Evolutionary conservation across 2,329 filamentous ascomycete genomes (phyloP).

Genomic region (Teratosphaeria destructans): DNA sequence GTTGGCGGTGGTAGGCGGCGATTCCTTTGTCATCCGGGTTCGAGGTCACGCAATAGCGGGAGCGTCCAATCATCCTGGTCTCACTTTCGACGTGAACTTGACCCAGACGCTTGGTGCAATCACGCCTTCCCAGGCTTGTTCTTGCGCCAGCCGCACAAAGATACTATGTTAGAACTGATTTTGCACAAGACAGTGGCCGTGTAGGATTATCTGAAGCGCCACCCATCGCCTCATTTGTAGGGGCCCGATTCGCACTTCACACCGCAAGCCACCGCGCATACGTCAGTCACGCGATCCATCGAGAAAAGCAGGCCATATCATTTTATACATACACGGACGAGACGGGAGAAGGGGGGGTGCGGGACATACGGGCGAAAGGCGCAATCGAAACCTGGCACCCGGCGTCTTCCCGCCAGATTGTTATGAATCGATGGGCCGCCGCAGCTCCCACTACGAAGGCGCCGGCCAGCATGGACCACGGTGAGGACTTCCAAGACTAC

Average conservation of each 20-base stretch:
- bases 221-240: neutral
- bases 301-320: neutral
- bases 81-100: neutral
- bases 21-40: neutral
- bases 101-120: neutral
- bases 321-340: too few relatives aligned
- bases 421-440: neutral
- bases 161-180: neutral
- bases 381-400: neutral
- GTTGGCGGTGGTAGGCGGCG: too few relatives aligned
- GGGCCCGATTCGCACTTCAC: neutral
- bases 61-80: neutral
- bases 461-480: neutral
- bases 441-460: neutral
- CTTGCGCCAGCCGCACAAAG: neutral
- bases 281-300: neutral
- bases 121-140: neutral
- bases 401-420: neutral
- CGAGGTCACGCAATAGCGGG: neutral
- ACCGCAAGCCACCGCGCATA: neutral
- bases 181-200: neutral
- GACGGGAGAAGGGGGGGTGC: neutral
- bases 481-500: neutral
- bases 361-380: neutral
- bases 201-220: neutral